Conservation (phyloP, 2,329 filamentous ascomycete species). For the Hymenoscyphus occultus region DNA sequence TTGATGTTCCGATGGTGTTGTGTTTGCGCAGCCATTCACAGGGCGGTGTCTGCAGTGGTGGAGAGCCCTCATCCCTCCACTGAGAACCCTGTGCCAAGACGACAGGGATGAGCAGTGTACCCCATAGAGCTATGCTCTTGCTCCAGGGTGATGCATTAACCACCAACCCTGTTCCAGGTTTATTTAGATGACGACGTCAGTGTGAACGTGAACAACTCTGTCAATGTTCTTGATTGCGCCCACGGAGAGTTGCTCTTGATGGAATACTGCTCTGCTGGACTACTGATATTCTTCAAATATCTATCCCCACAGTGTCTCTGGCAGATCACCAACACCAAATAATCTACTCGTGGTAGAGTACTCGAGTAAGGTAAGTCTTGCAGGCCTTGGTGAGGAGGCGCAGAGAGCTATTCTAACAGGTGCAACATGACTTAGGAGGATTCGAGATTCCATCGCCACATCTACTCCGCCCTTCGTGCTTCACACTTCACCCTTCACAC, state of each 20-base stretch:
- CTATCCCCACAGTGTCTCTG: not conserved
- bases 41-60: too few relatives aligned
- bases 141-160: not conserved
- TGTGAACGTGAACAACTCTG: not conserved
- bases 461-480: not conserved
- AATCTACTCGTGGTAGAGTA: too few relatives aligned
- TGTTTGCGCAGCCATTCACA: not conserved
- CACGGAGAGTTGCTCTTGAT: too few relatives aligned
- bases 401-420: not conserved
- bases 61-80: too few relatives aligned
- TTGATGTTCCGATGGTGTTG: not conserved
- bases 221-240: not conserved
- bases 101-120: not conserved
- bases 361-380: not conserved
- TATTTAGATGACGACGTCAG: conserved; percentile 22
- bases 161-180: conserved; percentile 11
- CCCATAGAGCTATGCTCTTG: too few relatives aligned
- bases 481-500: not conserved
- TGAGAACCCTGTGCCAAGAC: not conserved
- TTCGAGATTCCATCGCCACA: not conserved
- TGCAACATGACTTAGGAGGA: not conserved
- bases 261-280: too few relatives aligned
- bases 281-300: not conserved
- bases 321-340: not conserved
- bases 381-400: not conserved